phyloP scores from a whole-genome alignment of 176 grass and related monocot genomes.

The Musa itinerans region DNA sequence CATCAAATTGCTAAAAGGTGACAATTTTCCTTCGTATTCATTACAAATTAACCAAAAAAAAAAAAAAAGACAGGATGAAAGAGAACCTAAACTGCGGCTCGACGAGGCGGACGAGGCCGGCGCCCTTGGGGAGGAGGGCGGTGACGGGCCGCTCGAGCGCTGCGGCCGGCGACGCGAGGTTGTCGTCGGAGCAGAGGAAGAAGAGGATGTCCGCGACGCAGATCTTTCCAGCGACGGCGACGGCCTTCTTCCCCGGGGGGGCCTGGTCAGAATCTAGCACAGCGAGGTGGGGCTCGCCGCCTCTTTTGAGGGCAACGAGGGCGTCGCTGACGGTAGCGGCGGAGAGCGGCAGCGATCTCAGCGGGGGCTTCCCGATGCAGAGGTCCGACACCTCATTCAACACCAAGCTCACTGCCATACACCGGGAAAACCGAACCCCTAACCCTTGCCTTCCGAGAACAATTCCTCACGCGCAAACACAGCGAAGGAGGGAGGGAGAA shows the following conservation, averaged over 20 bases:
- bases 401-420: conserved; percentile 78
- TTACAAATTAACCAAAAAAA: conserved; percentile 8
- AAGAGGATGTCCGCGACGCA: conserved; percentile 65
- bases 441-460: neutral
- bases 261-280: conserved; percentile 20
- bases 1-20: neutral
- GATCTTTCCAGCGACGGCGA: conserved; percentile 21
- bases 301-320: conserved; percentile 42
- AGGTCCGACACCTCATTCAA: conserved; percentile 80
- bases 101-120: conserved; percentile 30
- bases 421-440: conserved; percentile 11
- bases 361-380: conserved; percentile 93
- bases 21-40: neutral
- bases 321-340: conserved; percentile 58
- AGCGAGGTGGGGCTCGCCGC: conserved; percentile 29
- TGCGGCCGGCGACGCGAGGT: conserved; percentile 31
- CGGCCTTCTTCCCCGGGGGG: conserved; percentile 11
- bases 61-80: neutral
- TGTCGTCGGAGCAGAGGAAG: conserved; percentile 46
- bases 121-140: conserved; percentile 50
- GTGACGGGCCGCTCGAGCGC: conserved; percentile 38
- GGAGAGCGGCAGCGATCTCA: conserved; percentile 59
- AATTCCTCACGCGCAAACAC: neutral
- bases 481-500: neutral
- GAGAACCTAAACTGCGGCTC: conserved; percentile 50